Base-by-base conservation (phyloP, 2,329 filamentous ascomycete genomes). In the Pyrenophora tritici-repentis region DNA sequence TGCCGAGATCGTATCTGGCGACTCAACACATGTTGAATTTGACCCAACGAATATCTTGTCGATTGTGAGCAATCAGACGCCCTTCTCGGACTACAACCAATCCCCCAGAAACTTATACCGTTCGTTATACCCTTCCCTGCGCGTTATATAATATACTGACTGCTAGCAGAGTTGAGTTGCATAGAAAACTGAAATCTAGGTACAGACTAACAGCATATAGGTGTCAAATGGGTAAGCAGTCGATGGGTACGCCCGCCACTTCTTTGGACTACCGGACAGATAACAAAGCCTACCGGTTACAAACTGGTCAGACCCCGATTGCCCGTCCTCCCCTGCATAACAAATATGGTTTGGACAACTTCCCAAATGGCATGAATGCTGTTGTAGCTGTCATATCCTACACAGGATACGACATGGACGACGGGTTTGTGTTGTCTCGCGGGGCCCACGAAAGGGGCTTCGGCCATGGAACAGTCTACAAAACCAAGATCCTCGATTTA, bases 391-490 rank as follows among this genome's bases (percentile, higher is more conserved):
- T 99, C 73, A 96, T 99, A 58, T 97, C 93, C 0, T 99, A 99
- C 75, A 97, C 93, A 2, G 94, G 93, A 43, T 99, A 97, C 77
- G 94, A 99, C 81, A 99, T 99, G 94, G 94, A 99, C 81, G 94
- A 99, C 77, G 94, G 94, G 72, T 97, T 97, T 93, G 97, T 99
- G 71, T 81, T 99, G 71, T 97, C 97, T 81, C 97, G 97, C 74
- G 96, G 91, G 16, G 87, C 93, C 2, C 91, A 97, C 74, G 94
- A 99, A 75, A 86, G 94, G 62, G 94, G 94, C 12, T 97, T 99
- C 68, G 93, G 91, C 32, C 86, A 97, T 68, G 94, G 94, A 47
- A 95, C 92, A 4, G 91, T 99, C 65, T 99, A 97, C 82, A 99
- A 99, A 79, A 96, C 91, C 7, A 96, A 97, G 77, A 89, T 95